Evolutionary conservation across 208 protist species (phyloP).

Genomic region (Wallacemonas sp.): DNA sequence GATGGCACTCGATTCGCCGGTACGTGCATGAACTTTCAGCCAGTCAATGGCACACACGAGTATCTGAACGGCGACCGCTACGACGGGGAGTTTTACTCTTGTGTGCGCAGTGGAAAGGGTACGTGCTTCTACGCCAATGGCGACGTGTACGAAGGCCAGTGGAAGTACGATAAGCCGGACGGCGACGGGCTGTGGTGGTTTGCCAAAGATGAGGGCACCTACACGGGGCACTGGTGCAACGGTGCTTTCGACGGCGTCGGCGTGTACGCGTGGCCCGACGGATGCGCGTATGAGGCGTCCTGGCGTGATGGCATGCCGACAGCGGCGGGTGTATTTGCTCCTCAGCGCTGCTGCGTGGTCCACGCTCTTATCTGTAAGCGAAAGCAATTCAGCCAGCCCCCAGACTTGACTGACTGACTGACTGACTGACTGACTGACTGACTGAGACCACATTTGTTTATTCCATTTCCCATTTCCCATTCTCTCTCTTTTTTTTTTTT

Average conservation of each 20-base stretch:
- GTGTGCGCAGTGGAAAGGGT: constrained; percentile 65
- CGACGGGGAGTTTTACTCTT: constrained; percentile 32
- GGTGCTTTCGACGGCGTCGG: neutral
- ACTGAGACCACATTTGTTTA: too few relatives aligned
- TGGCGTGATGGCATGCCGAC: neutral
- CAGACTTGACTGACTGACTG: too few relatives aligned
- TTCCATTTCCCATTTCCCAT: too few relatives aligned
- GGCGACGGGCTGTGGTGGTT: constrained; percentile 48
- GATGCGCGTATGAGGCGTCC: neutral
- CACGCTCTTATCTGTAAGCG: neutral
- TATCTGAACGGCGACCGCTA: constrained; percentile 83
- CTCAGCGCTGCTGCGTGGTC: neutral
- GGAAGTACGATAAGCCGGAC: constrained; percentile 65
- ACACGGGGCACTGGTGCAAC: neutral
- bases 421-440: too few relatives aligned
- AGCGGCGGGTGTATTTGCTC: neutral
- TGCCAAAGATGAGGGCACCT: neutral
- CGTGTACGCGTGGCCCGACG: neutral
- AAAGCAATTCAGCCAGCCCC: neutral
- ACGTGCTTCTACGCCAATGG: constrained; percentile 70
- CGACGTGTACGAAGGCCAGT: constrained; percentile 79
- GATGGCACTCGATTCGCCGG: constrained; percentile 39
- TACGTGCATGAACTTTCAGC: neutral
- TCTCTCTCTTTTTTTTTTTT: too few relatives aligned
- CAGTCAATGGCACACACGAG: constrained; percentile 49